Evolutionary conservation across 2,329 filamentous ascomycete species (phyloP), one percentile per base, ranked within the genome.

Genomic region (Thermomyces lanuginosus): DNA sequence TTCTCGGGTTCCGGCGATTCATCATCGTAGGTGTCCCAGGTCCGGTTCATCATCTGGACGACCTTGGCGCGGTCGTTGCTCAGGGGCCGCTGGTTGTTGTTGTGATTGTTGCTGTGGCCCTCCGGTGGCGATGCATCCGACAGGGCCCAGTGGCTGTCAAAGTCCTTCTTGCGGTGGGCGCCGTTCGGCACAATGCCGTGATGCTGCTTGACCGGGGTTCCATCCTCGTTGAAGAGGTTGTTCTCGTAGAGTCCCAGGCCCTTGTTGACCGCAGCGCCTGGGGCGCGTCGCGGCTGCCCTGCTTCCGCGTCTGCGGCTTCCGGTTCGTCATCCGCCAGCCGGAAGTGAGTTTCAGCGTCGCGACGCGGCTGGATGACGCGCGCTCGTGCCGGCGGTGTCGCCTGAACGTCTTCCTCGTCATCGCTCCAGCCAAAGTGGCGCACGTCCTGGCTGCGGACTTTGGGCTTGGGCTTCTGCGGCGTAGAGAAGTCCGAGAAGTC

Each of bases 401-500:
- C 39, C 6, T 34, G 24, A 12, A 32, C 28, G 5, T 48, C 45
- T 10, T 41, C 60, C 37, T 76, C 68, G 33, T 83, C 75, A 24
- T 76, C 72, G 40, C 75, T 76, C 71, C 80, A 91, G 33, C 63
- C 66, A 47, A 74, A 72, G 49, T 89, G 76, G 29, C 79, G 76
- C 33, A 74, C 66, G 34, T 89, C 73, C 44, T 82, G 70, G 20
- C 65, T 59, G 33, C 73, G 66, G 28, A 66, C 49, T 50, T 76
- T 78, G 23, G 63, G 57, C 4, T 66, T 63, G 24, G 69, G 61
- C 62, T 92, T 92, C 37, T 76, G 67, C 0, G 86, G 86, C 0
- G 84, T 92, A 9, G 61, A 60, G 42, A 92, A 92, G 54, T 92
- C 83, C 34, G 81, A 71, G 51, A 95, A 95, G 25, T 72, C 72